Evolutionary conservation across 768 basidiomycete species (phyloP), one percentile per base, ranked within the genome.

Genomic region (Thelephora ganbajun): DNA sequence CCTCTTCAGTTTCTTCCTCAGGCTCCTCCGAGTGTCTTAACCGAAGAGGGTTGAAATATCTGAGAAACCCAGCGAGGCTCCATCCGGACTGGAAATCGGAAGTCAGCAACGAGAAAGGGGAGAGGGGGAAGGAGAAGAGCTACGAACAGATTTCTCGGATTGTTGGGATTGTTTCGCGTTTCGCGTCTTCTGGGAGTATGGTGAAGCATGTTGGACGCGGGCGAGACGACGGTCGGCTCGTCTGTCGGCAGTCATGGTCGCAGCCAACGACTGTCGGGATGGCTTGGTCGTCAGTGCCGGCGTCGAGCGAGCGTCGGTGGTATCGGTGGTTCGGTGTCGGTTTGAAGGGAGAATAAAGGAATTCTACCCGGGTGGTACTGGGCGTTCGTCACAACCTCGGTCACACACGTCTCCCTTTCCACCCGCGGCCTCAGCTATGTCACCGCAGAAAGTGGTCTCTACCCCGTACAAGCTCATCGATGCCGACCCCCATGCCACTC

Each of bases 401-500:
- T 45, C n/a, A 22, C 33, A 11, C 46, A 30, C 49, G 48, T 49
- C 41, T 42, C 37, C 43, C 37, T 35, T 26, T 34, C 42, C 47
- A 45, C 33, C 20, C 45, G 46, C 52, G n/a, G n/a, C n/a, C n/a
- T n/a, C n/a, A n/a, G n/a, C 56, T 35, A 66, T 62, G 51, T 74
- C 76, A 74, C 73, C 76, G 45, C 60, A 71, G 63, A 74, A 74
- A 60, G 65, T 70, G 56, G 66, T 72, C 50, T 63, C 66, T 58
- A 78, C 83, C 35, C 79, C 80, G 20, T 94, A 79, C 68, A 92
- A 92, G 43, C 80, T 94, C 65, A 86, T 98, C 67, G 94, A 97
- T 66, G 71, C 79, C 0, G 94, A 98, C 70, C 94, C 94, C 9
- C 86, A 96, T 69, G 80, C 80, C 12, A 68, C 69, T 30, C 78